Base-by-base conservation (phyloP, 495 filamentous ascomycete species). In the Penicillium bovifimosum region DNA sequence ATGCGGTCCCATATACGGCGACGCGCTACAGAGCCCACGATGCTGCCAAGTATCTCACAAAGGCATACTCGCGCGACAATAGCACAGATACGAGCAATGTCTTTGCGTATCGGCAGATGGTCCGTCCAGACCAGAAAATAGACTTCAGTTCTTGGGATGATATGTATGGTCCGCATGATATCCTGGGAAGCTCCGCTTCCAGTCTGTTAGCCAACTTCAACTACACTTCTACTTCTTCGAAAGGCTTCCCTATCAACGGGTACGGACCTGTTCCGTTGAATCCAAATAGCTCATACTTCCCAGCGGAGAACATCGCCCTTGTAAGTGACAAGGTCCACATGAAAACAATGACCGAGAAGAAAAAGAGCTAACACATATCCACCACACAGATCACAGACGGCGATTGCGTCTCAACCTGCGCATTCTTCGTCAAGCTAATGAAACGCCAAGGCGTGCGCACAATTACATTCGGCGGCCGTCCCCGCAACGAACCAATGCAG, bases 361-460 rank as follows among this genome's bases (percentile, higher is more conserved):
- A 36, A 1, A 16, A 36, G 0, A 44, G 26, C 35, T 61, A 52
- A 58, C 34, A 13, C 5, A 28, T 43, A 34, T 24, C 41, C 0
- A 41, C 27, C 28, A 42, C 20, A 24, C 34, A 67, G 64, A 60
- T 68, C 33, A 76, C 76, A 27, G 83, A 87, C 61, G 83, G 85
- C 39, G 76, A 76, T 55, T 88, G 85, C 65, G 79, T 76, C 26
- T 85, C 80, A 3, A 83, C 82, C 2, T 88, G 84, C 67, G 77
- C 79, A 5, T 65, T 85, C 53, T 81, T 85, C 64, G 65, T 68
- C 39, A 75, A 81, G 35, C 70, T 84, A 36, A 73, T 86, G 65
- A 69, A 74, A 3, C 66, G 75, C 48, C 72, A 79, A 56, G 81
- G 70, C 11, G 78, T 88, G 1, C 79, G 79, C 57, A 79, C 77